These are phyloP conservation scores for Penicillium crystallinum DNA, from an alignment of 495 filamentous ascomycete genomes.

Conservation along the genomic window DNA sequence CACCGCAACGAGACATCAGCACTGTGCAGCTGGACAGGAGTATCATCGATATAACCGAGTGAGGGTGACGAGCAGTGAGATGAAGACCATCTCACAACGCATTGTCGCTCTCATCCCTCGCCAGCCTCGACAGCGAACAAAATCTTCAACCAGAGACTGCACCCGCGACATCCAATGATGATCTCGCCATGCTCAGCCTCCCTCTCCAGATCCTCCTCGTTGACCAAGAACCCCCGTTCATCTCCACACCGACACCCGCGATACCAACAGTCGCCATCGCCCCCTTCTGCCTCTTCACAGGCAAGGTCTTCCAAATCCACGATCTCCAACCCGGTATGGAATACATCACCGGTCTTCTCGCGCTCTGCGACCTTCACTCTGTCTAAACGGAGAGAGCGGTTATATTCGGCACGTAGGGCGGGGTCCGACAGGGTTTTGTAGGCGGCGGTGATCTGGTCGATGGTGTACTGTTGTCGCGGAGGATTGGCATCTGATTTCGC, in stretches of 20 bases:
- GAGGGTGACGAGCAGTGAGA: neutral
- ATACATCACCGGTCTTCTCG: constrained; percentile 31
- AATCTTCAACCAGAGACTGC: constrained; percentile 76
- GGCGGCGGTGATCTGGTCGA: constrained; percentile 77
- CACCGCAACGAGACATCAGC: neutral
- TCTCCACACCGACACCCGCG: constrained; percentile 78
- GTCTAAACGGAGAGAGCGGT: constrained; percentile 47
- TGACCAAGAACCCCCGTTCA: constrained; percentile 61
- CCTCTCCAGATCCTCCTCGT: constrained; percentile 66
- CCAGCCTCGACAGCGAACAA: constrained; percentile 62
- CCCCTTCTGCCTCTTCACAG: constrained; percentile 41
- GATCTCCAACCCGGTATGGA: constrained; percentile 67
- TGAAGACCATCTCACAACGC: neutral
- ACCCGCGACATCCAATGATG: constrained; percentile 71
- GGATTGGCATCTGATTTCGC: neutral
- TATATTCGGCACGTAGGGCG: constrained; percentile 56
- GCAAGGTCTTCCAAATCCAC: constrained; percentile 79
- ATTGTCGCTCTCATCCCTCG: constrained; percentile 34
- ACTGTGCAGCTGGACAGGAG: neutral
- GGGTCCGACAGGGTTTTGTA: constrained; percentile 65
- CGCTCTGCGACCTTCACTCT: constrained; percentile 20
- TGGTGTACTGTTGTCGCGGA: constrained; percentile 36
- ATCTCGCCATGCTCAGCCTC: constrained; percentile 60
- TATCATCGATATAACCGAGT: neutral
- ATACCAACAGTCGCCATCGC: constrained; percentile 49